phyloP scores from a whole-genome alignment of 805 yeast genomes.

The Spathaspora gorwiae region DNA sequence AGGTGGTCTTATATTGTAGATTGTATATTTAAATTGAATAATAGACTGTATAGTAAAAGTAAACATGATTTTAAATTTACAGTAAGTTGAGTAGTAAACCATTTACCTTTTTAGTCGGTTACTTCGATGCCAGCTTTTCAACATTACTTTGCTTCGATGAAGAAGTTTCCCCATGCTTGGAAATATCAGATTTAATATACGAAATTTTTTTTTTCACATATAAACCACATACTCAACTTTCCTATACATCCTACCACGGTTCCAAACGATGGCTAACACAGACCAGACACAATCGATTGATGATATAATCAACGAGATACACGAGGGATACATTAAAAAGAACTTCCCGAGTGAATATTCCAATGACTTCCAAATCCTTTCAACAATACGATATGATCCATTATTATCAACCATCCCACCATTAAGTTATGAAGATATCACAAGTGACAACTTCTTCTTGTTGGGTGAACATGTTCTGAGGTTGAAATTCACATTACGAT shows the following conservation, averaged over 20 bases:
- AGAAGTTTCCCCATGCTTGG: no score
- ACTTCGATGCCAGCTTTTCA: no score
- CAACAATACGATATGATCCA: constrained; percentile 79
- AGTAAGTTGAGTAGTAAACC: no score
- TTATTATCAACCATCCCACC: constrained; percentile 30
- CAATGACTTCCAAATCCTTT: constrained; percentile 50
- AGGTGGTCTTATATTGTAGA: not conserved
- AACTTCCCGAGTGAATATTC: constrained; percentile 8
- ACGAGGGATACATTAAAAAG: not conserved
- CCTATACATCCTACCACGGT: not conserved
- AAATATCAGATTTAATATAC: no score
- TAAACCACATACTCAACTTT: not conserved
- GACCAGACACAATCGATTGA: not conserved
- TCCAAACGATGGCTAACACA: not conserved
- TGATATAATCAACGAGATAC: not conserved
- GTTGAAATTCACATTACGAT: constrained; percentile 47
- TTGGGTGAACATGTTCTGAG: constrained; percentile 62
- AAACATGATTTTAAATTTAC: no score
- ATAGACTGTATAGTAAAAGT: not conserved
- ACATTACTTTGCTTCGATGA: no score
- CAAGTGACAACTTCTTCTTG: constrained; percentile 48
- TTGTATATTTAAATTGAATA: not conserved
- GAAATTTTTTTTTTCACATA: not conserved
- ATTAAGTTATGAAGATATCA: constrained; percentile 18
- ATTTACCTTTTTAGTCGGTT: no score